A percentile compares a stretch with the other conserved stretches of the same genome.
Evolutionary conservation across 140 eudicot genomes (phyloP).

Genomic region (Cichorium intybus): DNA sequence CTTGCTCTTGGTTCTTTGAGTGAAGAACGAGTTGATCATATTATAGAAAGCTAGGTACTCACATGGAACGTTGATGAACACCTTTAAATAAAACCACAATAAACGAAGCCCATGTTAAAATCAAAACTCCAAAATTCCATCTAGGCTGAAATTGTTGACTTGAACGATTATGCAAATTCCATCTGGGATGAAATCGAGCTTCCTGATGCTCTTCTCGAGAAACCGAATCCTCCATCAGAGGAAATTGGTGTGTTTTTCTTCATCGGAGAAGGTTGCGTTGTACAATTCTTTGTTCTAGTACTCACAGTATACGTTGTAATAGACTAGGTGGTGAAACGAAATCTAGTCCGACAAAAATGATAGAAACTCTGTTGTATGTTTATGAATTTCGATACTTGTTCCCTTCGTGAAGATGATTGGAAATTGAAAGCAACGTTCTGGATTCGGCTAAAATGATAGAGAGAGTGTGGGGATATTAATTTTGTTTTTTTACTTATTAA

Average conservation of each 20-base stretch:
- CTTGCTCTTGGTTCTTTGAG: conserved; percentile 98
- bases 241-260: conserved; percentile 67
- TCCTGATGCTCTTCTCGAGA: conserved; percentile 72
- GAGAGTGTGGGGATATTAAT: too few relatives aligned
- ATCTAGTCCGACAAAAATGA: too few relatives aligned
- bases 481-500: too few relatives aligned
- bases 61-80: conserved; percentile 92
- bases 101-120: too few relatives aligned
- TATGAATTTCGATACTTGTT: too few relatives aligned
- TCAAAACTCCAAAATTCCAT: conserved; percentile 15
- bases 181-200: conserved; percentile 80
- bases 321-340: conserved; percentile 88
- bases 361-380: too few relatives aligned
- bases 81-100: conserved; percentile 34
- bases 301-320: conserved; percentile 84
- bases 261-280: conserved; percentile 59
- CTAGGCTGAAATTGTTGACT: conserved; percentile 74
- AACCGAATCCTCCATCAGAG: conserved; percentile 78
- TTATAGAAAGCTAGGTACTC: conserved; percentile 79
- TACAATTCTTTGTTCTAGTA: conserved; percentile 80
- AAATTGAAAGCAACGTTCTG: too few relatives aligned
- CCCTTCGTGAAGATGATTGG: too few relatives aligned
- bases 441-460: too few relatives aligned
- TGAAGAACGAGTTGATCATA: conserved; percentile 81
- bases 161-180: conserved; percentile 74